Evolutionary conservation across 352 stramenopile genomes (phyloP), one percentile per base, ranked within the genome.

Genomic region (Globisporangium acanthophoron): DNA sequence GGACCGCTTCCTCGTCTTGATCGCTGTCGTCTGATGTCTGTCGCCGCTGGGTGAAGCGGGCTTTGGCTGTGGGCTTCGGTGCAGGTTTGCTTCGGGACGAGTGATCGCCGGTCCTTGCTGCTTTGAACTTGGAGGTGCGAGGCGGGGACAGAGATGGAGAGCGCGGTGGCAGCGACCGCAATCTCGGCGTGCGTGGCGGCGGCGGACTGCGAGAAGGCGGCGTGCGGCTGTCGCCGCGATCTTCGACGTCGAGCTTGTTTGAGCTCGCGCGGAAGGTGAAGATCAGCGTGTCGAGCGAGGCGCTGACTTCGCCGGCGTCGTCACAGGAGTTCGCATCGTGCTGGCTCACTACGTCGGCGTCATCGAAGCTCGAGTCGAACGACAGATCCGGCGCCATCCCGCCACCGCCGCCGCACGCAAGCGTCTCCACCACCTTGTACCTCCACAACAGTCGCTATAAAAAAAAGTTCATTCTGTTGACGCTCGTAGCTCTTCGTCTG

Each of bases 251-350:
- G 15, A 50, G 35, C 16, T 52, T 51, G 6, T 65, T 62, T 11
- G 71, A 59, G 39, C 72, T 82, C 21, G 73, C 61, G 0, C 69
- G 64, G 47, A 87, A 87, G 33, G 66, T 65, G 15, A 65, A 71
- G 56, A 87, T 82, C 39, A 87, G 64, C 20, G 71, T 66, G 46
- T 82, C 71, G 9, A 87, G 63, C 18, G 76, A 85, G 24, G 62
- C 56, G 29, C 62, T 62, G 16, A 61, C 21, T 16, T 66, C 54
- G 16, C 8, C 35, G 3, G 11, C 35, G 0, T 5, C 49, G 29
- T 52, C 43, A 24, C 21, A 1, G 12, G 31, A 46, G 35, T 15
- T 47, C 46, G 11, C 52, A 48, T 45, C 45, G 29, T 24, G 39
- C 21, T 50, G 54, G 24, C 15, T 33, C 55, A 35, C 15, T 29